A percentile compares a stretch with the other conserved stretches of the same genome.
Evolutionary conservation across 2,329 filamentous ascomycete species (phyloP).

Genomic region (Xylariaceae sp.): DNA sequence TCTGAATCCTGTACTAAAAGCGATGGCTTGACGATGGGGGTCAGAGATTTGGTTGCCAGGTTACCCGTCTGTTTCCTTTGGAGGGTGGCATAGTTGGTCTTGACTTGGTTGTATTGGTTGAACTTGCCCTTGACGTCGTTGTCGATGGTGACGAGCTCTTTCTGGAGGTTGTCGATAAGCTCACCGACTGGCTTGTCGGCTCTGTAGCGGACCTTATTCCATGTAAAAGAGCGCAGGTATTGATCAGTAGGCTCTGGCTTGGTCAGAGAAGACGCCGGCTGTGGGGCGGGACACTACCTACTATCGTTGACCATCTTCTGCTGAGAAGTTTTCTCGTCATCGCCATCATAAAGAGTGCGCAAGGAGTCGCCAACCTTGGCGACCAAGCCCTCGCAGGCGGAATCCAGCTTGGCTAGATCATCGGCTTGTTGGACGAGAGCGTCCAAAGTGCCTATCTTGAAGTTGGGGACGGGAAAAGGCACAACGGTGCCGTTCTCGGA

Average conservation of each 20-base stretch:
- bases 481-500: constrained; percentile 71
- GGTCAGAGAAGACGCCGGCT: constrained; percentile 4
- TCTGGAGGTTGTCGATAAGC: constrained; percentile 81
- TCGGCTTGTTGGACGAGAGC: constrained; percentile 94
- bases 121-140: constrained; percentile 95
- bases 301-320: constrained; percentile 95
- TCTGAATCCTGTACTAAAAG: constrained; percentile 85
- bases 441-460: constrained; percentile 97
- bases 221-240: constrained; percentile 83
- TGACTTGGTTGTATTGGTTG: constrained; percentile 88
- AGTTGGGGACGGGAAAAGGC: constrained; percentile 80
- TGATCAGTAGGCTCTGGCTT: constrained; percentile 84
- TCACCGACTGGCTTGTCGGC: constrained; percentile 86
- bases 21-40: constrained; percentile 78
- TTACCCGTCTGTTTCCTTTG: constrained; percentile 95
- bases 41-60: constrained; percentile 87
- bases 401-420: constrained; percentile 84
- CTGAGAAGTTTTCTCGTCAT: constrained; percentile 75
- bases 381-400: constrained; percentile 74
- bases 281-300: constrained; percentile 40
- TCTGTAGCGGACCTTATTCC: constrained; percentile 98
- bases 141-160: constrained; percentile 90
- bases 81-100: constrained; percentile 74
- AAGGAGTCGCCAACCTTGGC: constrained; percentile 85
- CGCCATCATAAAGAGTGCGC: constrained; percentile 74